Evolutionary conservation across 768 basidiomycete species (phyloP), one percentile per base, ranked within the genome.

Genomic region (Kwoniella bestiolae): DNA sequence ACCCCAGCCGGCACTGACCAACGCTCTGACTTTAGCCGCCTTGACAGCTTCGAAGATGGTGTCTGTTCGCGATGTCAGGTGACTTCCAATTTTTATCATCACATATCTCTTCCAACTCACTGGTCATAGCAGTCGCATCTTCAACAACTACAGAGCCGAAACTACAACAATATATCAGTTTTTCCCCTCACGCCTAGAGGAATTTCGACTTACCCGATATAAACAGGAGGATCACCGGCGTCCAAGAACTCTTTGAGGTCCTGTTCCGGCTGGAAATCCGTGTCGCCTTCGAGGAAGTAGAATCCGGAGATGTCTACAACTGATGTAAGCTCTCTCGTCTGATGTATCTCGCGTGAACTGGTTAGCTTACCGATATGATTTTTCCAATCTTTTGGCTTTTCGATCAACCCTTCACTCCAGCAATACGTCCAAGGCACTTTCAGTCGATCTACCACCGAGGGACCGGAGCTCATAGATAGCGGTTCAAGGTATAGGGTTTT

Each of bases 1-100:
- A 21, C 87, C 87, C 88, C 88, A 89, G 21, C 87, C 88, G 5
- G 86, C 86, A 5, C 86, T 87, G 56, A 89, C 85, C 3, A 89
- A 80, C 0, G 87, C 87, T 38, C 88, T 81, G 1, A 87, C 86
- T 1, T 85, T 85, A 0, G 87, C 85, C 68, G 84, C 79, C 25
- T 81, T 77, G 5, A 86, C 86, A 0, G 87, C 87, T 23, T 86
- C 85, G 65, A 88, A 86, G 49, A 89, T 86, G 1, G 82, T 86
- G 56, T 86, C 86, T 86, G 59, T 16, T 8, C 16, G 12, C 9
- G 9, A 6, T 23, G 38, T 62, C 26, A 23, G 45, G n/a, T n/a
- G n/a, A n/a, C 26, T 31, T 59, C 35, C n/a, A n/a, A n/a, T 16
- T 32, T 35, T 11, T 38, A 26, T 47, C 21, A 14, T 16, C n/a